phyloP scores from a whole-genome alignment of 768 basidiomycete species.

The Kwoniella sp. region DNA sequence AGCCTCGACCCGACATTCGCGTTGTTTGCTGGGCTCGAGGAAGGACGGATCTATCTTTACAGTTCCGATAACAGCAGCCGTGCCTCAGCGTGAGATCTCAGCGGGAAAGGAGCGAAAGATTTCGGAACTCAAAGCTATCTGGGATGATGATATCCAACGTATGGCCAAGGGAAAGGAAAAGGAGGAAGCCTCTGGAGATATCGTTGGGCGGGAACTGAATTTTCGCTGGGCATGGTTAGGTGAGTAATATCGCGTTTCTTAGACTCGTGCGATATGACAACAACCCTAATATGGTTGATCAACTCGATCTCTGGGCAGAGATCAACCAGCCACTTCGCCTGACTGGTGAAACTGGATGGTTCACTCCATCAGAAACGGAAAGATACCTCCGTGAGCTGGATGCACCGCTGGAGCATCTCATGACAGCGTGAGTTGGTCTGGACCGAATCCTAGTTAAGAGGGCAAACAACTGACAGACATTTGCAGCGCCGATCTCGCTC shows the following conservation, averaged over 20 bases:
- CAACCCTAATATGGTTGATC: no score
- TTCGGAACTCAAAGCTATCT: conserved; percentile 1
- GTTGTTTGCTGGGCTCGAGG: conserved; percentile 4
- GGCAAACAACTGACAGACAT: background rate
- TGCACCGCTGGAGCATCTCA: conserved; percentile 39
- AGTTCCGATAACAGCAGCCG: background rate
- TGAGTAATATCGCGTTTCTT: conserved; percentile 14
- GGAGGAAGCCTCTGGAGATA: conserved; percentile 1
- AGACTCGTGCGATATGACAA: background rate
- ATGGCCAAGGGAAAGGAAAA: conserved; percentile 1
- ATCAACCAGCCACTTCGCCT: conserved; percentile 14
- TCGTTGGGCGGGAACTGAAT: conserved; percentile 9
- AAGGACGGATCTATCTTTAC: conserved; percentile 15
- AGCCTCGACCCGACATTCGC: conserved; percentile 2
- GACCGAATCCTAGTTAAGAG: background rate
- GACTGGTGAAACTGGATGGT: conserved; percentile 3
- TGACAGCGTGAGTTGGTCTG: conserved; percentile 36
- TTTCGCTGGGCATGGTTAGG: conserved; percentile 40
- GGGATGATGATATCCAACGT: conserved; percentile 13
- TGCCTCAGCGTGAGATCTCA: background rate
- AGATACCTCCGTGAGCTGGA: conserved; percentile 36
- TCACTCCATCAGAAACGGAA: conserved; percentile 17
- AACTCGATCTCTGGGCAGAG: conserved; percentile 2
- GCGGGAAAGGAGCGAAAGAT: background rate
- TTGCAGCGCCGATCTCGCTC: conserved; percentile 34